These are phyloP conservation scores for Xylariales sp. DNA, from an alignment of 2,329 filamentous ascomycete genomes.

Conservation along the genomic window DNA sequence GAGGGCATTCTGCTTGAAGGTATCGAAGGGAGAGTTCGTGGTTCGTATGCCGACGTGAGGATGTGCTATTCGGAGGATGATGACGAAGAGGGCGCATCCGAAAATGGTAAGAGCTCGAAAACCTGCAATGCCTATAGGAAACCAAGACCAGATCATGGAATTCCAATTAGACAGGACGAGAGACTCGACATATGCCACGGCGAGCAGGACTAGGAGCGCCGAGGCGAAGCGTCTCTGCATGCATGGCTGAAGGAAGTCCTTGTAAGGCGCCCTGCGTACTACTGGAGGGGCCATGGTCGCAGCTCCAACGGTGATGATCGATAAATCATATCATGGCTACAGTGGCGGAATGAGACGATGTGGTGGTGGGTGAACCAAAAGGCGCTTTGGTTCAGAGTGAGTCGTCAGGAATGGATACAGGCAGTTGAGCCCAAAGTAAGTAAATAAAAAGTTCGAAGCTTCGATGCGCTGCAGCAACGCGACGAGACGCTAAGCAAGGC, in stretches of 20 bases:
- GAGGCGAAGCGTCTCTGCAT: constrained; percentile 82
- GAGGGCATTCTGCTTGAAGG: constrained; percentile 53
- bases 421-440: neutral
- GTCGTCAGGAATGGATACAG: neutral
- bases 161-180: constrained; percentile 65
- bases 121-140: constrained; percentile 72
- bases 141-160: constrained; percentile 79
- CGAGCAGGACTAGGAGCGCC: constrained; percentile 65
- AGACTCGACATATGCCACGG: constrained; percentile 69
- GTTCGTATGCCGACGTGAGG: constrained; percentile 73
- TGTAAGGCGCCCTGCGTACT: constrained; percentile 62
- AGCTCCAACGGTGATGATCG: too few relatives aligned
- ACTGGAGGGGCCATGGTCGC: constrained; percentile 46
- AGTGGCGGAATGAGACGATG: too few relatives aligned
- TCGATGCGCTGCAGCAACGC: constrained; percentile 7
- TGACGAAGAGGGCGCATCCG: constrained; percentile 68
- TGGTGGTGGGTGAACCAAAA: neutral
- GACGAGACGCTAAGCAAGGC: constrained; percentile 2
- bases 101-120: constrained; percentile 73
- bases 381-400: neutral
- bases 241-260: constrained; percentile 85
- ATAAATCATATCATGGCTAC: too few relatives aligned
- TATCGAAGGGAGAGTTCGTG: constrained; percentile 62
- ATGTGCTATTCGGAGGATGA: constrained; percentile 81
- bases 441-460: constrained; percentile 9